These are phyloP conservation scores for Fusarium camptoceras DNA, from an alignment of 2,329 filamentous ascomycete species.

Conservation along the genomic window DNA sequence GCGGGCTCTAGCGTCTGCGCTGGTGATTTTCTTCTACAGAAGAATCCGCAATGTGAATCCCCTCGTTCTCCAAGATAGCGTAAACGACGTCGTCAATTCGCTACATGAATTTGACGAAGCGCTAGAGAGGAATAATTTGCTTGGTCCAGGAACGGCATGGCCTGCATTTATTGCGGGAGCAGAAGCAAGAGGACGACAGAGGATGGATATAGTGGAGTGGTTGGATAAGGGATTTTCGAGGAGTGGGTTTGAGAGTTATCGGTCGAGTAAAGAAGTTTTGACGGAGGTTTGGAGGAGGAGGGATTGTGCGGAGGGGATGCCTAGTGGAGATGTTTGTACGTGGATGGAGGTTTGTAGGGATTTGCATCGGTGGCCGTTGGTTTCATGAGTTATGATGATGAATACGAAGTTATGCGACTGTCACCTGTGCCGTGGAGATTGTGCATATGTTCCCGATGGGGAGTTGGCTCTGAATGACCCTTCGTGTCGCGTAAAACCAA, in stretches of 20 bases:
- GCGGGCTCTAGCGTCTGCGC: conserved; percentile 30
- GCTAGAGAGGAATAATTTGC: conserved; percentile 30
- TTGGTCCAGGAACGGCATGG: conserved; percentile 39
- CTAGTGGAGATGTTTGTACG: conserved; percentile 29
- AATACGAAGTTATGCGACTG: background rate
- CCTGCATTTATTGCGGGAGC: conserved; percentile 38
- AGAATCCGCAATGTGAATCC: conserved; percentile 41
- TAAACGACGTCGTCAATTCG: conserved; percentile 33
- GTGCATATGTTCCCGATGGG: too few species aligned
- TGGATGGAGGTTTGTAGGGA: conserved; percentile 44
- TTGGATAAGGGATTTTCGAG: conserved; percentile 36
- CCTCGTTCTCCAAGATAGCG: conserved; percentile 34
- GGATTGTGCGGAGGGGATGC: conserved; percentile 27
- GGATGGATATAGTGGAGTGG: conserved; percentile 34
- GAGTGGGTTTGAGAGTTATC: conserved; percentile 40
- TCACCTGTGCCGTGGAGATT: background rate
- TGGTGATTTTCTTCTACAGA: conserved; percentile 40
- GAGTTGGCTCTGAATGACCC: too few species aligned
- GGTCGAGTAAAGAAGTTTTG: conserved; percentile 30
- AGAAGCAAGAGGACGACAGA: conserved; percentile 33
- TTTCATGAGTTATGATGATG: background rate
- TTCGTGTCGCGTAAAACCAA: too few species aligned
- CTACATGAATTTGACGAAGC: conserved; percentile 37
- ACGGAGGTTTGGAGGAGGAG: conserved; percentile 38
- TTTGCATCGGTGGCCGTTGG: conserved; percentile 36